Base-by-base conservation (phyloP, 176 grass and related monocot species). In the Zea mays region DNA sequence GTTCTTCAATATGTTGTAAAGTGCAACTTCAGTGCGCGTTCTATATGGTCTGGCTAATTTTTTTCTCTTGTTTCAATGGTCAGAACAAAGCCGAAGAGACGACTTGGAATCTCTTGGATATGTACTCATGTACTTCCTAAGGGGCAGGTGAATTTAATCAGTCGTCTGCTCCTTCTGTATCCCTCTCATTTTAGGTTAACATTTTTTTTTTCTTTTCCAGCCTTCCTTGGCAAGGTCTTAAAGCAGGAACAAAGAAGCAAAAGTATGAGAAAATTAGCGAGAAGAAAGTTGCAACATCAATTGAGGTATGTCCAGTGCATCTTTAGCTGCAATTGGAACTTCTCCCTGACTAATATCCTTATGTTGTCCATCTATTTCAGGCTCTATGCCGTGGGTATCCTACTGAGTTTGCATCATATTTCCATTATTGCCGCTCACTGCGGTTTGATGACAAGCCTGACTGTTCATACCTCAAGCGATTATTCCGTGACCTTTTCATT, bases 81-180 rank as follows among this genome's bases (percentile, higher is more conserved):
- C 69, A 99, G 96, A 99, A 83, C 96, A 99, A 99, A 99, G 96
- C 76, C 67, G 96, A 83, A 96, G 96, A 56, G 96, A 99, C 79
- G 96, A 99, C 77, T 86, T 99, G 79, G 96, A 99, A 78, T 99
- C 92, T 78, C 96, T 99, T 85, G 96, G 96, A 83, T 99, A 99
- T 70, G 96, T 99, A 52, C 92, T 99, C 16, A 89, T 96, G 92
- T 99, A 99, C 66, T 99, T 99, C 74, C 78, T 99, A 77, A 92
- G 96, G 64, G 96, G 92, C 81, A 99, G 96, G 96, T 96, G 14
- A 60, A 81, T 92, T 72, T 83, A 66, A 60, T 79, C 15, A 35
- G 63, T 55, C 63, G 43, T 79, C 48, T n/a, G 36, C 42, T 86
- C 27, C 27, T n/a, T n/a, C 36, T 71, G 15, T 76, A 13, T 73